phyloP scores from a whole-genome alignment of 257 asterid genomes.

The Gentiana dahurica region DNA sequence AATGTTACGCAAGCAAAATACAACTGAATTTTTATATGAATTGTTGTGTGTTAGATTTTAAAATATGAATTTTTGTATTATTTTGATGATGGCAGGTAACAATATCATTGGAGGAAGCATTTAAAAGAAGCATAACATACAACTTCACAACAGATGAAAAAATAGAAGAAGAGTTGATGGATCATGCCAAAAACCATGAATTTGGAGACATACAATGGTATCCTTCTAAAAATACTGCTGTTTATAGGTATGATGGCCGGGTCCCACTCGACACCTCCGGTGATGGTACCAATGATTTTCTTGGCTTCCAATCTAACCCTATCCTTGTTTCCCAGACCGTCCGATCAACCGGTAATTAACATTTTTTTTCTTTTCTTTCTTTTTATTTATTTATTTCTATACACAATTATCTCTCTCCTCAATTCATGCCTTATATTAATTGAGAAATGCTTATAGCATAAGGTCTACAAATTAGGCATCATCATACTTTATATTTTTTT shows the following conservation, averaged over 20 bases:
- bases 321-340: constrained; percentile 31
- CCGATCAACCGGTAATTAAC: constrained; percentile 52
- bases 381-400: no score
- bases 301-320: constrained; percentile 71
- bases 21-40: background rate
- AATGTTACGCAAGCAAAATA: background rate
- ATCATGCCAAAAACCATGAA: constrained; percentile 53
- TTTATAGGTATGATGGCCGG: constrained; percentile 61
- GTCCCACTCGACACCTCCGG: constrained; percentile 43
- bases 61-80: no score
- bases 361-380: no score
- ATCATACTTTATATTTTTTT: no score
- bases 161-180: constrained; percentile 42
- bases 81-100: constrained; percentile 33
- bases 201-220: constrained; percentile 91
- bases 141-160: constrained; percentile 51
- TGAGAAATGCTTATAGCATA: no score
- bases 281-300: constrained; percentile 62
- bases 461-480: no score
- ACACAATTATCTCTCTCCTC: no score
- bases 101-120: constrained; percentile 47
- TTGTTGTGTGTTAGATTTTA: background rate
- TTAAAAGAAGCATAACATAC: constrained; percentile 54
- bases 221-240: constrained; percentile 65
- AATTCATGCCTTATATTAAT: no score